Percentiles rank a stretch among this genome's conserved stretches.
phyloP scores from a whole-genome alignment of 306 rosid species.

The Castanea crenata region DNA sequence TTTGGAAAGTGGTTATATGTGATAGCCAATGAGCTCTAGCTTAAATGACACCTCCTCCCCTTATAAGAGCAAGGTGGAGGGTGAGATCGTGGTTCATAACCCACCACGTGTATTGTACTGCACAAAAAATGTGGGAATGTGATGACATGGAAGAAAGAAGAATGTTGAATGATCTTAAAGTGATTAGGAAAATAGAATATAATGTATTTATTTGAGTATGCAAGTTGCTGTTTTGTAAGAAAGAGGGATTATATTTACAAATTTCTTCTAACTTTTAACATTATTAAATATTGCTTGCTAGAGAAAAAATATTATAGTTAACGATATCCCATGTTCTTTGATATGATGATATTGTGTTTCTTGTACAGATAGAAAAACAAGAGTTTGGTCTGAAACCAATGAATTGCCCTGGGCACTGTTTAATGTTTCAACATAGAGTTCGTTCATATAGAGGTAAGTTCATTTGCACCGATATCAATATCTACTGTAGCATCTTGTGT shows the following conservation, averaged over 20 bases:
- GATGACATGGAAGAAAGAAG: not conserved
- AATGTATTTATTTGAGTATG: not conserved
- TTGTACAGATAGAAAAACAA: slow-evolving; percentile 81
- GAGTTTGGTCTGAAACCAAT: slow-evolving; percentile 97
- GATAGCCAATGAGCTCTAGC: not conserved
- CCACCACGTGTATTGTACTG: no score
- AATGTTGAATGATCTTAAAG: not conserved
- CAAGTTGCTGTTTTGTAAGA: not conserved
- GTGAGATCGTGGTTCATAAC: no score
- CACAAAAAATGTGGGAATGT: not conserved
- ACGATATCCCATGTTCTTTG: not conserved
- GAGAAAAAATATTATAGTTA: not conserved
- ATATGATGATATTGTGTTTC: not conserved
- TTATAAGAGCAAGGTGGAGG: no score
- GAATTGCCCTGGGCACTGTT: slow-evolving; percentile 99
- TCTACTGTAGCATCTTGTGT: not conserved
- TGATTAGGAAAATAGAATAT: not conserved
- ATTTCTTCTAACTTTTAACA: not conserved
- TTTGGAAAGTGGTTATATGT: not conserved
- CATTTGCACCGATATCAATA: not conserved
- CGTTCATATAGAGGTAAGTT: slow-evolving; percentile 84
- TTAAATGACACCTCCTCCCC: no score
- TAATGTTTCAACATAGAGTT: slow-evolving; percentile 92
- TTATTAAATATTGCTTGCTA: not conserved
- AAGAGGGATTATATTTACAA: not conserved